These are phyloP conservation scores for Hypoxylon sp. DNA, from an alignment of 2,329 filamentous ascomycete genomes.

Conservation along the genomic window DNA sequence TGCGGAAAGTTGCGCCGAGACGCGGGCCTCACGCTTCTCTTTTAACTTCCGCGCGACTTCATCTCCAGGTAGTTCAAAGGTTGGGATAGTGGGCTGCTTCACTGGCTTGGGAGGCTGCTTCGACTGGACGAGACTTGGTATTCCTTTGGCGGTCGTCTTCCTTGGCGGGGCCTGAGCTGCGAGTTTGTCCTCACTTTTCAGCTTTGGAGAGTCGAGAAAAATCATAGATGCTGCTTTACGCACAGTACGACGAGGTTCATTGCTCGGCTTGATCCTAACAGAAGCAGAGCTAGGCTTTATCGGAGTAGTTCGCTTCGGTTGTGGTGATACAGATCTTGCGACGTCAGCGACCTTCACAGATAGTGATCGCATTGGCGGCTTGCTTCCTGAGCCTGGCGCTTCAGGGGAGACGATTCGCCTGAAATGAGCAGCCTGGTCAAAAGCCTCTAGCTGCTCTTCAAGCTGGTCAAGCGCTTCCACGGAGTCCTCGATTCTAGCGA, in stretches of 20 bases:
- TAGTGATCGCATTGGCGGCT: conserved; percentile 30
- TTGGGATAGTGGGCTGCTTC: conserved; percentile 68
- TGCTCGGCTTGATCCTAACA: conserved; percentile 60
- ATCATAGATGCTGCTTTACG: conserved; percentile 62
- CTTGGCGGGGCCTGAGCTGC: conserved; percentile 49
- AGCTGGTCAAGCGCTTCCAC: conserved; percentile 73
- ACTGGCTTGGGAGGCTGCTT: conserved; percentile 66
- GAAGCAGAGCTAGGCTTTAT: conserved; percentile 57
- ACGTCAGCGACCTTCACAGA: conserved; percentile 30
- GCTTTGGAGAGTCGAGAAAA: conserved; percentile 53
- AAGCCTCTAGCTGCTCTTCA: conserved; percentile 73
- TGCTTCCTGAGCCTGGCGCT: conserved; percentile 25
- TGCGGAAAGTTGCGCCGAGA: conserved; percentile 56
- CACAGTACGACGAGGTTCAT: conserved; percentile 56
- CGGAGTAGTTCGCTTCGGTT: conserved; percentile 43
- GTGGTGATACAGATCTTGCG: conserved; percentile 49
- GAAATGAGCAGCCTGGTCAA: conserved; percentile 56
- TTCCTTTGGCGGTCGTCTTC: conserved; percentile 53
- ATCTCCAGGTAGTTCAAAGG: conserved; percentile 75
- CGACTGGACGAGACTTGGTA: conserved; percentile 61
- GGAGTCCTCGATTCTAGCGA: conserved; percentile 73
- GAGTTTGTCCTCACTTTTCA: conserved; percentile 47
- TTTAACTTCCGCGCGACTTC: conserved; percentile 64
- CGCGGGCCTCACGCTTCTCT: conserved; percentile 64
- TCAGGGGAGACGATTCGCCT: conserved; percentile 43